Evolutionary conservation across 164 flowering plant species (phyloP).

Genomic region (Liquidambar formosana): DNA sequence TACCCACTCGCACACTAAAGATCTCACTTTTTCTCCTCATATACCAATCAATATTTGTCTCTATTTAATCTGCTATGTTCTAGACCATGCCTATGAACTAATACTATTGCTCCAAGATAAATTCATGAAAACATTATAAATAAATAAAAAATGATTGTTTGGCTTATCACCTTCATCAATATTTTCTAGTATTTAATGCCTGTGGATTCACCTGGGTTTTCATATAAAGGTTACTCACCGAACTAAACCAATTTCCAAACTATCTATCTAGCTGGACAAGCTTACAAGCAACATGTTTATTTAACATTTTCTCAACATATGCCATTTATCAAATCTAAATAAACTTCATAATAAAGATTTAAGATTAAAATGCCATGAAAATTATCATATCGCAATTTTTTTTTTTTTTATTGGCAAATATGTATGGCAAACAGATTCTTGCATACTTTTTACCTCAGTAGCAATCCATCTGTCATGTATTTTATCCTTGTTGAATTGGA

Average conservation of each 20-base stretch:
- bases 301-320: not conserved
- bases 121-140: not conserved
- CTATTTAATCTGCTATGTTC: not conserved
- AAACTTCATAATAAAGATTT: not conserved
- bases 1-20: not conserved
- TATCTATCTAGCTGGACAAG: no score
- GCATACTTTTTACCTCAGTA: constrained; percentile 56
- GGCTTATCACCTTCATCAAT: not conserved
- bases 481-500: constrained; percentile 79
- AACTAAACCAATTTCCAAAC: not conserved
- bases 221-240: not conserved
- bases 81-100: not conserved
- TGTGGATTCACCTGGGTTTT: not conserved
- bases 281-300: not conserved
- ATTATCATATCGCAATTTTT: not conserved
- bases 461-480: constrained; percentile 94
- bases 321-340: not conserved
- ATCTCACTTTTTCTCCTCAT: not conserved
- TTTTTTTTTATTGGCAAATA: not conserved
- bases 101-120: not conserved
- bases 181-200: not conserved
- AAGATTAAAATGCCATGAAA: not conserved
- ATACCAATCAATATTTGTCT: not conserved
- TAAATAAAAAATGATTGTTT: no score
- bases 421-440: not conserved